Evolutionary conservation across 495 filamentous ascomycete genomes (phyloP).

Genomic region (Penicillium crystallinum): DNA sequence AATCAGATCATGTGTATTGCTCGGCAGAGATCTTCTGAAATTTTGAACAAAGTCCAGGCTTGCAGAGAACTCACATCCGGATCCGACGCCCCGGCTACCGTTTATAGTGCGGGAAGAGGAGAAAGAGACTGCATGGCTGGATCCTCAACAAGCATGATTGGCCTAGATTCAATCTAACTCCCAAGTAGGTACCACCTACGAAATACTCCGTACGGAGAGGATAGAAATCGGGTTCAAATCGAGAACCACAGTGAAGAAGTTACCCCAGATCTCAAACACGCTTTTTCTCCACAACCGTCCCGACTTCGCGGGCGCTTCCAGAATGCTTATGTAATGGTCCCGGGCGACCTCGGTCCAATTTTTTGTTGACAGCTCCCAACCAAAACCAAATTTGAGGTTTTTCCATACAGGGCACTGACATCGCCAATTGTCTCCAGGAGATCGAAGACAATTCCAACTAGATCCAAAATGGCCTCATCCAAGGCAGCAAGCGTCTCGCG

Average conservation of each 20-base stretch:
- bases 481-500: slow-evolving; percentile 10
- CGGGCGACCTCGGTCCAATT: slow-evolving; percentile 14
- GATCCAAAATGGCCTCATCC: background rate
- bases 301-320: slow-evolving; percentile 10
- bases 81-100: background rate
- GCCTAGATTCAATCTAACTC: background rate
- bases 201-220: too few relatives aligned
- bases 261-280: slow-evolving; percentile 1
- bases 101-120: background rate
- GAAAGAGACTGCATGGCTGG: background rate
- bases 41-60: background rate
- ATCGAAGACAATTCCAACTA: background rate
- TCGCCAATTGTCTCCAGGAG: slow-evolving; percentile 12
- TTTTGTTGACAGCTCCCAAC: slow-evolving; percentile 9
- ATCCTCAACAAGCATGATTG: background rate
- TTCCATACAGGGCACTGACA: background rate
- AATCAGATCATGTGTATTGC: background rate
- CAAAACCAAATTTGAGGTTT: slow-evolving; percentile 5
- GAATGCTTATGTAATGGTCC: slow-evolving; percentile 20
- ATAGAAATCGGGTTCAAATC: background rate
- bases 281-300: slow-evolving; percentile 1
- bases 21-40: background rate
- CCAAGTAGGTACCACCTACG: too few relatives aligned
- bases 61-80: background rate
- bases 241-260: background rate